phyloP scores from a whole-genome alignment of 495 filamentous ascomycete species.

The Trichoderma asperelloides region DNA sequence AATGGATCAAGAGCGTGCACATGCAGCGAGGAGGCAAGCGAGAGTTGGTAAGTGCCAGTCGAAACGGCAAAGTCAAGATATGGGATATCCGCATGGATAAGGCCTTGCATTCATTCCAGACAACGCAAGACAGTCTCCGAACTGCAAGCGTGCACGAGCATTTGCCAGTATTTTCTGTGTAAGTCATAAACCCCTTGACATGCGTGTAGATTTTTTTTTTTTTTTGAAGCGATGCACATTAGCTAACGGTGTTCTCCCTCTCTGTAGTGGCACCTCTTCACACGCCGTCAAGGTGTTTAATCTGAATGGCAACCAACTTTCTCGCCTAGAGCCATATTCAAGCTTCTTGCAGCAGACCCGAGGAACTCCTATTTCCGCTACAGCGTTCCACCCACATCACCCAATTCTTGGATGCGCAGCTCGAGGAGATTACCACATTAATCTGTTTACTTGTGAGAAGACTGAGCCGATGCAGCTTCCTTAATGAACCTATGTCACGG shows the following conservation, averaged over 20 bases:
- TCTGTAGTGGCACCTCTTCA: slow-evolving; percentile 66
- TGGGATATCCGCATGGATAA: slow-evolving; percentile 90
- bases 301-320: slow-evolving; percentile 66
- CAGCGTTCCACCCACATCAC: slow-evolving; percentile 91
- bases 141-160: slow-evolving; percentile 93
- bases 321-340: slow-evolving; percentile 76
- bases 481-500: not conserved
- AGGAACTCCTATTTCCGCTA: slow-evolving; percentile 70
- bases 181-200: slow-evolving; percentile 30
- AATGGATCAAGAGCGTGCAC: slow-evolving; percentile 92
- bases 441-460: slow-evolving; percentile 52
- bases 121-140: slow-evolving; percentile 69
- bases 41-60: slow-evolving; percentile 77
- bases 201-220: slow-evolving; percentile 1
- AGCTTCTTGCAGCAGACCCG: slow-evolving; percentile 75
- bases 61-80: slow-evolving; percentile 85
- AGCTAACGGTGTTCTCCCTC: slow-evolving; percentile 15
- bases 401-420: slow-evolving; percentile 84
- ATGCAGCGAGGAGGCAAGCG: slow-evolving; percentile 93
- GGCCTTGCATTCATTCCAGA: slow-evolving; percentile 61
- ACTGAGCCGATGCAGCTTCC: slow-evolving; percentile 14
- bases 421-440: slow-evolving; percentile 61
- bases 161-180: slow-evolving; percentile 92
- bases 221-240: not conserved
- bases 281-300: slow-evolving; percentile 91